phyloP scores from a whole-genome alignment of 129 eudicot genomes.

The Saussurea involucrata region DNA sequence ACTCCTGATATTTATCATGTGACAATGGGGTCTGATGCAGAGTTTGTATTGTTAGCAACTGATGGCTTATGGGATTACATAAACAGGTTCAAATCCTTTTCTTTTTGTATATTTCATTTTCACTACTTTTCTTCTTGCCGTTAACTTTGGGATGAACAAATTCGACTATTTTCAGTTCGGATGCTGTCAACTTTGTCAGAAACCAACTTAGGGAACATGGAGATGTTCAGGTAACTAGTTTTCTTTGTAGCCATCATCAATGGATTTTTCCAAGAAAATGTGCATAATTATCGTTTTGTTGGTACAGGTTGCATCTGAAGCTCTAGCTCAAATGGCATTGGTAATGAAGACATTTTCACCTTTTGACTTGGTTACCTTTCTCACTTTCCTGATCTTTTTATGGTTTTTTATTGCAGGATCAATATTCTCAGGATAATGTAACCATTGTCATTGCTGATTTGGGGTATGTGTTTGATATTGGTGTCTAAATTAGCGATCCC shows the following conservation, averaged over 20 bases:
- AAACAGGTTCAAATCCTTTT: slow-evolving; percentile 52
- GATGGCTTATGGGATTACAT: slow-evolving; percentile 99
- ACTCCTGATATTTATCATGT: slow-evolving; percentile 79
- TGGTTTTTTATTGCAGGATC: slow-evolving; percentile 49
- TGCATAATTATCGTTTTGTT: slow-evolving; percentile 6
- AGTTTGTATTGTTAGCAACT: slow-evolving; percentile 84
- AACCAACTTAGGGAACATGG: slow-evolving; percentile 90
- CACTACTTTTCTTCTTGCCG: not conserved
- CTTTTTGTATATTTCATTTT: not conserved
- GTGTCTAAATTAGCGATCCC: not conserved
- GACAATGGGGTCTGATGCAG: slow-evolving; percentile 70
- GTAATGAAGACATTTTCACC: slow-evolving; percentile 38
- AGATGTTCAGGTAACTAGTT: slow-evolving; percentile 71
- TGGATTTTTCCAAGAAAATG: not conserved
- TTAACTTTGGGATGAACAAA: slow-evolving; percentile 13
- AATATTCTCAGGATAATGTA: slow-evolving; percentile 80
- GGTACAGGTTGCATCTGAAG: slow-evolving; percentile 84
- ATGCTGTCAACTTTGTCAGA: slow-evolving; percentile 72
- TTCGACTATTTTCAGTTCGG: slow-evolving; percentile 55
- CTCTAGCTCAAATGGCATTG: slow-evolving; percentile 87
- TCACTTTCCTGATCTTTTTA: not conserved
- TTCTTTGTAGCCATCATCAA: not conserved
- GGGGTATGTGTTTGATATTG: slow-evolving; percentile 52
- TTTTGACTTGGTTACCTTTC: slow-evolving; percentile 6
- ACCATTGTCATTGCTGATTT: slow-evolving; percentile 90